Base-by-base conservation (phyloP, 1,139 yeast species). In the Sugiyamaella sp. region DNA sequence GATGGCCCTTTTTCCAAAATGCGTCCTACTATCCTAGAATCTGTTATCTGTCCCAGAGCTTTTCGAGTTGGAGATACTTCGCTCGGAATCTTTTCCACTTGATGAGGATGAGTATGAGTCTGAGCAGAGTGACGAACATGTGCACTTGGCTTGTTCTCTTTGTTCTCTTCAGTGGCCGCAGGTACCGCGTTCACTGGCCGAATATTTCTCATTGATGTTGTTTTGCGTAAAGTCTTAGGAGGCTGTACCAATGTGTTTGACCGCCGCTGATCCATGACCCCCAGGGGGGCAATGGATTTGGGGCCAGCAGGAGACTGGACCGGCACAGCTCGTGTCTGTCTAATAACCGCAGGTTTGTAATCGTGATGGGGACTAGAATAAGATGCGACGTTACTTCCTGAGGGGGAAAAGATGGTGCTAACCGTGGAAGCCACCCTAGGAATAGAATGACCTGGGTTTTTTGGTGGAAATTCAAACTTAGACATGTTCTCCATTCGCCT, bases 41-140 rank as follows among this genome's bases (percentile, higher is more conserved):
- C 29, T 3, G 38, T 43, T 20, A n/a, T 43, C 4, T 29, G 38
- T 10, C 27, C 17, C 3, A 33, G 35, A 14, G 24, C 17, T 6
- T 35, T 35, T 46, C 39, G 44, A 38, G 52, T 41, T 12, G 54
- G 50, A 3, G 61, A 61, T n/a, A 58, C 53, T 35, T 39, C 41
- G 45, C 53, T 56, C 20, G 55, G 53, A 50, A 55, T 41, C 4
- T 54, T 48, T 32, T 59, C 58, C 22, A 56, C 59, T 29, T 47
- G 24, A 16, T 46, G 44, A 21, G 51, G 14, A 29, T 27, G 8
- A 19, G 14, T 21, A 4, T 16, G n/a, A 33, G 14, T 21, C n/a
- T n/a, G n/a, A n/a, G n/a, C n/a, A n/a, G n/a, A n/a, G n/a, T n/a
- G n/a, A n/a, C n/a, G n/a, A n/a, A n/a, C n/a, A n/a, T n/a, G n/a